These are phyloP conservation scores for Flaveria sonorensis DNA, from an alignment of 129 eudicot species.

Conservation along the genomic window DNA sequence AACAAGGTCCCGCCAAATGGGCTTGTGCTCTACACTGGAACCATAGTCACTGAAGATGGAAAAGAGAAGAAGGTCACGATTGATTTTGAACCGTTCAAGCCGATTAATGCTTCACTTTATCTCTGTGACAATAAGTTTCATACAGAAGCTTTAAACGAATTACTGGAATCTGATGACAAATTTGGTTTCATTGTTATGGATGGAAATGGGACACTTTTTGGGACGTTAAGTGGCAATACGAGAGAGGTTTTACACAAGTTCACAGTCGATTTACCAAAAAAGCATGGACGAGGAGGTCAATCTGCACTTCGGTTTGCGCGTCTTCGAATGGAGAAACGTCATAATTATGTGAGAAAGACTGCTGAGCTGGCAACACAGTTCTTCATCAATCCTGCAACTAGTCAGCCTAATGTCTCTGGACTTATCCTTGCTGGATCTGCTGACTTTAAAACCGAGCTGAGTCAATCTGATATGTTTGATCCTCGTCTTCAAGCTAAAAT, in stretches of 20 bases:
- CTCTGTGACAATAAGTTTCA: constrained; percentile 33
- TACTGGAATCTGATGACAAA: constrained; percentile 7
- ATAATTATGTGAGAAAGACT: constrained; percentile 18
- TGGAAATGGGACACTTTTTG: constrained; percentile 48
- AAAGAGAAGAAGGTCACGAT: constrained; percentile 46
- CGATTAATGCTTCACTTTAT: constrained; percentile 46
- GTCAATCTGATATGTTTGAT: constrained; percentile 52
- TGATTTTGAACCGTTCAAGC: constrained; percentile 45
- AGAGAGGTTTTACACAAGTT: constrained; percentile 47
- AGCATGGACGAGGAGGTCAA: constrained; percentile 53
- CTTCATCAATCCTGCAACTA: constrained; percentile 40
- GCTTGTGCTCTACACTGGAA: constrained; percentile 45
- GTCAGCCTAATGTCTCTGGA: constrained; percentile 51
- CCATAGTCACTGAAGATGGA: constrained; percentile 44
- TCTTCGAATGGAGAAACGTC: constrained; percentile 52
- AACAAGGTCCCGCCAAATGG: constrained; percentile 46
- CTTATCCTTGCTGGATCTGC: constrained; percentile 51
- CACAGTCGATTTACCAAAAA: constrained; percentile 48
- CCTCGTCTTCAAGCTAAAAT: constrained; percentile 46
- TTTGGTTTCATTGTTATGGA: constrained; percentile 40
- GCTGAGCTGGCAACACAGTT: constrained; percentile 18
- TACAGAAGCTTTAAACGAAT: constrained; percentile 10
- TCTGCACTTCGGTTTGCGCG: constrained; percentile 46
- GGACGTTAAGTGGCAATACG: constrained; percentile 50
- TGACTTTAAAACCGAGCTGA: constrained; percentile 48